Evolutionary conservation across 257 asterid genomes (phyloP), one percentile per base, ranked within the genome.

Genomic region (Capsicum baccatum): DNA sequence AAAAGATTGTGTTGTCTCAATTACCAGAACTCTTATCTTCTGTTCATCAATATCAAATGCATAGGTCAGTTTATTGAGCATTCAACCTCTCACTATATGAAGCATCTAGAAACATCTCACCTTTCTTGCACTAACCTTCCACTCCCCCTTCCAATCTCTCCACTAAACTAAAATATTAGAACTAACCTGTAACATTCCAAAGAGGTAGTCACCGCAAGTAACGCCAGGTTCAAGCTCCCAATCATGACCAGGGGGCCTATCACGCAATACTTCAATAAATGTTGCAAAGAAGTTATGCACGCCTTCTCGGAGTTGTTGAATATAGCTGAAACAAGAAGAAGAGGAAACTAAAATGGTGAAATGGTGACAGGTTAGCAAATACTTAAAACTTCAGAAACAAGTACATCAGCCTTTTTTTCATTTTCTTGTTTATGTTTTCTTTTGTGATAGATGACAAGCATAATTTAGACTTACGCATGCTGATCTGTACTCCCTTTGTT

Each of bases 161-260:
- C 48, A 84, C 50, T 55, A 66, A 47, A 70, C 57, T 37, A 66
- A 14, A 17, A 42, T 35, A 5, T 47, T 59, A 17, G 52, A 48
- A 83, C 86, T 60, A 84, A 93, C 98, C 90, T 97, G 99, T 68
- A 97, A 87, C 92, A 97, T 95, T 80, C 99, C 99, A 76, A 95
- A 97, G 47, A 97, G 93, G 91, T 97, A 95, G 92, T 97, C 99
- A 79, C 99, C 99, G 52, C 95, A 92, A 37, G 99, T 97, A 63
- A 97, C 99, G 50, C 99, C 99, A 0, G 99, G 99, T 91, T 97
- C 99, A 81, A 97, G 99, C 90, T 97, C 99, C 99, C 99, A 97
- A 89, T 97, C 99, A 90, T 93, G 99, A 88, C 99, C 99, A 44
- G 99, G 98, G 33, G 99, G 99, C 88, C 99, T 93, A 85, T 97